Conservation (phyloP, 805 yeast genomes). For the Teunomyces aglyptinius region DNA sequence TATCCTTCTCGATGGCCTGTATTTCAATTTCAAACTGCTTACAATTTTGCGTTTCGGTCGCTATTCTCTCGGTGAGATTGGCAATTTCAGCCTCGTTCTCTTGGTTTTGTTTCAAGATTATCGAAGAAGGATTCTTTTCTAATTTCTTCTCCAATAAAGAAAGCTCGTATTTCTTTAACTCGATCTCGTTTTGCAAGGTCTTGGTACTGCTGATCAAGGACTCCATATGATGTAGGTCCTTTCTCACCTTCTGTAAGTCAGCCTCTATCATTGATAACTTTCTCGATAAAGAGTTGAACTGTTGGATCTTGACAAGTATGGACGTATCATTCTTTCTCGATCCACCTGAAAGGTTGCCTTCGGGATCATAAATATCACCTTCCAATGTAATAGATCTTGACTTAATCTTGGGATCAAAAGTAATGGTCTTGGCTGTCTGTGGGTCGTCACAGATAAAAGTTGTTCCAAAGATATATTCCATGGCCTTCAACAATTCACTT, state of each 20-base stretch:
- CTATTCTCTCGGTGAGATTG: constrained; percentile 37
- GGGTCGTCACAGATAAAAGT: constrained; percentile 88
- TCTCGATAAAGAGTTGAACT: constrained; percentile 48
- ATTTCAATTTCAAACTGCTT: constrained; percentile 44
- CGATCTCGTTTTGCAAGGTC: constrained; percentile 56
- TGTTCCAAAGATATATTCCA: constrained; percentile 88
- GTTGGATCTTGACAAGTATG: constrained; percentile 62
- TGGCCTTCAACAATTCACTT: constrained; percentile 67
- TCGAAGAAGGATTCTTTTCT: constrained; percentile 55
- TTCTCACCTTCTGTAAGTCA: constrained; percentile 40
- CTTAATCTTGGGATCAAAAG: constrained; percentile 78
- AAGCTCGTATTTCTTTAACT: constrained; percentile 58
- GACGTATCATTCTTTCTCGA: constrained; percentile 62
- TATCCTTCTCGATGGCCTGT: constrained; percentile 62
- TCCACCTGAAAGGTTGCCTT: constrained; percentile 96
- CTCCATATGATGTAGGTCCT: constrained; percentile 42
- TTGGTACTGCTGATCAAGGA: constrained; percentile 48
- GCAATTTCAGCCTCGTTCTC: constrained; percentile 46
- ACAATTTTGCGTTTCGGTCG: constrained; percentile 30
- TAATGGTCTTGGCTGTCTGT: constrained; percentile 82
- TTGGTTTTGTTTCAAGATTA: constrained; percentile 50
- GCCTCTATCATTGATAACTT: constrained; percentile 40
- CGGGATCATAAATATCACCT: constrained; percentile 95
- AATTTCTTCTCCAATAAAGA: constrained; percentile 53
- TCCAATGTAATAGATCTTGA: constrained; percentile 83